Conservation (phyloP, 176 grass and related monocot genomes). For the Musa itinerans region DNA sequence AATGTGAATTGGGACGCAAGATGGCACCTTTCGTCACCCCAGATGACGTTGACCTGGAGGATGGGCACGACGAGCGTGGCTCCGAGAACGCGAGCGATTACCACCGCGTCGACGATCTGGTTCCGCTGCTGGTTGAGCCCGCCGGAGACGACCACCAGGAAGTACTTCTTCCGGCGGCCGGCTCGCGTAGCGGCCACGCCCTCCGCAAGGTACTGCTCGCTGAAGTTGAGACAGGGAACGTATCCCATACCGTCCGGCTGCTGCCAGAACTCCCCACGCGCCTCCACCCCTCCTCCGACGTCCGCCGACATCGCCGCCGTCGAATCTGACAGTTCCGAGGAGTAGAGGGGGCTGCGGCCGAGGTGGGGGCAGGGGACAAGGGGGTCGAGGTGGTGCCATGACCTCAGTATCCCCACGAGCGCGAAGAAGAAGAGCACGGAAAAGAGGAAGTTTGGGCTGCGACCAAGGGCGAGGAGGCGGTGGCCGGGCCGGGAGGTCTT, state of each 20-base stretch:
- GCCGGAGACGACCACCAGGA: conserved; percentile 38
- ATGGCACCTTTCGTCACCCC: conserved; percentile 41
- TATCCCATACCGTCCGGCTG: conserved; percentile 41
- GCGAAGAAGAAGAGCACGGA: conserved; percentile 20
- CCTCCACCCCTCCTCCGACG: not conserved
- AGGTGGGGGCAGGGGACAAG: conserved; percentile 25
- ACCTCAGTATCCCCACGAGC: conserved; percentile 20
- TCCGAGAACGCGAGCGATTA: conserved; percentile 40
- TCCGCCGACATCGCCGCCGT: not conserved
- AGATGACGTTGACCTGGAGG: conserved; percentile 45
- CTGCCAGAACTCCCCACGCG: conserved; percentile 30
- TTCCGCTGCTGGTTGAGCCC: conserved; percentile 47
- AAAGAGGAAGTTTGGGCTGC: conserved; percentile 3
- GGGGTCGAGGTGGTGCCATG: conserved; percentile 30
- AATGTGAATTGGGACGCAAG: not conserved
- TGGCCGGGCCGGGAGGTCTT: not conserved
- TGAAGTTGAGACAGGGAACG: conserved; percentile 37
- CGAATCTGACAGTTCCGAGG: not conserved
- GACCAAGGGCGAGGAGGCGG: not conserved
- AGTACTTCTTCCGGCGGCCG: conserved; percentile 24
- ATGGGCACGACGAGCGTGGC: conserved; percentile 41
- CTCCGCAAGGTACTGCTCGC: conserved; percentile 30
- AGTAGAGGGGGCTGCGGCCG: not conserved
- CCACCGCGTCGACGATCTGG: conserved; percentile 48
- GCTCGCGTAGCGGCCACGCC: not conserved